These are phyloP conservation scores for Boletus edulis DNA, from an alignment of 768 basidiomycete genomes.

Conservation along the genomic window DNA sequence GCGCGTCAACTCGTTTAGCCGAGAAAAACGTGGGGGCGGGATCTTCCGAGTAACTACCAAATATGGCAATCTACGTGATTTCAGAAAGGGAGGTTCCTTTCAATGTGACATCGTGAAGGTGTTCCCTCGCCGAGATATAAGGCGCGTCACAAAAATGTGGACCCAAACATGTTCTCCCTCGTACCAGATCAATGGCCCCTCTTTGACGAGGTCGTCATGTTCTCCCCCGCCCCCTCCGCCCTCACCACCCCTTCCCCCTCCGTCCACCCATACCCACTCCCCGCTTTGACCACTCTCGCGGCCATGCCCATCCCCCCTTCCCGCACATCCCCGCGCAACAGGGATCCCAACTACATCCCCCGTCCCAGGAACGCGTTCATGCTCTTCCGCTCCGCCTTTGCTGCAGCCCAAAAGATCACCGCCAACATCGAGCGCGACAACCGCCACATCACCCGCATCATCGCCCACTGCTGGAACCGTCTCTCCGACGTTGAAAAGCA, in stretches of 20 bases:
- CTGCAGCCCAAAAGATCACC: constrained; percentile 47
- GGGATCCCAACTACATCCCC: constrained; percentile 40
- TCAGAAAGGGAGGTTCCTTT: constrained; percentile 19
- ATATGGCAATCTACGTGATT: constrained; percentile 24
- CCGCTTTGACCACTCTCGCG: constrained; percentile 21
- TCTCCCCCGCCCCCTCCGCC: constrained; percentile 9
- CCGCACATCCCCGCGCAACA: constrained; percentile 28
- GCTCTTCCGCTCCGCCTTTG: constrained; percentile 62
- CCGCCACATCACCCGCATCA: constrained; percentile 55
- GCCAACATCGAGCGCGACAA: constrained; percentile 54
- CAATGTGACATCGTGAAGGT: constrained; percentile 28
- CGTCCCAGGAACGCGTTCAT: constrained; percentile 46
- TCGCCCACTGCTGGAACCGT: constrained; percentile 53
- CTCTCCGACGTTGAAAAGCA: constrained; percentile 50
- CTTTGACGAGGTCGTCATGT: constrained; percentile 19
- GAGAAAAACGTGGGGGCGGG: constrained; percentile 22
- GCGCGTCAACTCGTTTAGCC: not conserved
- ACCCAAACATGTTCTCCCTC: constrained; percentile 15
- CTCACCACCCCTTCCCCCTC: constrained; percentile 9
- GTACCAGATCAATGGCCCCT: constrained; percentile 24
- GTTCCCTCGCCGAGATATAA: constrained; percentile 26
- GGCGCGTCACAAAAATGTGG: constrained; percentile 14
- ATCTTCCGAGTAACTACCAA: constrained; percentile 18
- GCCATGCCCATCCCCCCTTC: constrained; percentile 31
- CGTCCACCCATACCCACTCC: not conserved